Conservation (phyloP, 106 monocot genomes). For the Apostasia ramifera region DNA sequence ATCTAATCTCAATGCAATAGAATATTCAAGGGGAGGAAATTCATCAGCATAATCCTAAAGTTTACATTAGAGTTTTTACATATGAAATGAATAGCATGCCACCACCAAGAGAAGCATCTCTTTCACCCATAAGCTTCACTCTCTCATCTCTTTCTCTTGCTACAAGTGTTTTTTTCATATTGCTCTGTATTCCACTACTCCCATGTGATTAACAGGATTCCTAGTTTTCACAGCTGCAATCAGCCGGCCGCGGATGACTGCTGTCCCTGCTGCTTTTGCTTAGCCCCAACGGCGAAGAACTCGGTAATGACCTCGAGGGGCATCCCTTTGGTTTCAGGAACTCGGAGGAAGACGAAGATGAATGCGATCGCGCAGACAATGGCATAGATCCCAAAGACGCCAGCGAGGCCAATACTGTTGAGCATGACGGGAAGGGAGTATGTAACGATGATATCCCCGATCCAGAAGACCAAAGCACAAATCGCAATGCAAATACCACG, state of each 20-base stretch:
- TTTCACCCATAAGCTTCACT: too few species aligned
- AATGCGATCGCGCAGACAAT: constrained; percentile 26
- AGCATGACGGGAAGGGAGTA: constrained; percentile 47
- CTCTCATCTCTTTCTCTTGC: too few species aligned
- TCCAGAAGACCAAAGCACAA: constrained; percentile 39
- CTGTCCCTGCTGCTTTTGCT: constrained; percentile 10
- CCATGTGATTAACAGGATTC: too few species aligned
- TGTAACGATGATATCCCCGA: constrained; percentile 43
- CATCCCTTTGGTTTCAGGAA: constrained; percentile 57
- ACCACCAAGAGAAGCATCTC: too few species aligned
- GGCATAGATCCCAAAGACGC: constrained; percentile 39
- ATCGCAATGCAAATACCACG: constrained; percentile 45
- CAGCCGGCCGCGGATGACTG: background rate
- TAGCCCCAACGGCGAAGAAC: constrained; percentile 35
- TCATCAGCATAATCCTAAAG: too few species aligned
- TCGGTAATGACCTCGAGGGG: constrained; percentile 51
- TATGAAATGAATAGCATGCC: too few species aligned
- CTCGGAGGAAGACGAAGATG: constrained; percentile 32
- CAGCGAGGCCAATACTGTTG: constrained; percentile 36
- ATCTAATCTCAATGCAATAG: too few species aligned
- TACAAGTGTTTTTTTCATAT: too few species aligned
- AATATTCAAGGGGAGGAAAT: too few species aligned
- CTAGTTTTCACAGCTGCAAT: background rate
- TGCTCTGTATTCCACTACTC: too few species aligned
- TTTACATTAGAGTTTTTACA: too few species aligned